Conservation (phyloP, 2,329 filamentous ascomycete species). For the Ophiostoma triangulosporum region DNA sequence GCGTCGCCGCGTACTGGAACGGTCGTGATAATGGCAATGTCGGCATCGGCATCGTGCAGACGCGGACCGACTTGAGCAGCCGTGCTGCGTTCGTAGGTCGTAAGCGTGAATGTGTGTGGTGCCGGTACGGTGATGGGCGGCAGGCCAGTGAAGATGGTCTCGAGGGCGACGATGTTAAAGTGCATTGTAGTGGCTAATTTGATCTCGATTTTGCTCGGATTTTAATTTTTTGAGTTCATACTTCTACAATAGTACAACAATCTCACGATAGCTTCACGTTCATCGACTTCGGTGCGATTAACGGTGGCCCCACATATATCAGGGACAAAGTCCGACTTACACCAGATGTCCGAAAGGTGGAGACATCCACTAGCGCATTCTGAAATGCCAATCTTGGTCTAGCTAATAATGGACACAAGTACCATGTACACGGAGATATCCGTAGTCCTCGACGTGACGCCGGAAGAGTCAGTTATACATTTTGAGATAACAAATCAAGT, state of each 20-base stretch:
- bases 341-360: slow-evolving; percentile 8
- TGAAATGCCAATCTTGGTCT: too few relatives aligned
- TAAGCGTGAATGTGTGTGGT: slow-evolving; percentile 19
- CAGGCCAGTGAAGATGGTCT: slow-evolving; percentile 19
- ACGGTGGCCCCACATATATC: not conserved
- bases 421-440: not conserved
- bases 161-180: slow-evolving; percentile 21
- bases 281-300: too few relatives aligned
- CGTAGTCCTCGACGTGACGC: not conserved
- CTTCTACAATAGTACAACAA: too few relatives aligned
- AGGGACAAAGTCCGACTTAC: not conserved
- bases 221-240: too few relatives aligned
- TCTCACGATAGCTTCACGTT: too few relatives aligned
- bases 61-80: slow-evolving; percentile 17
- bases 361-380: too few relatives aligned
- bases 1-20: slow-evolving; percentile 18
- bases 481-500: too few relatives aligned
- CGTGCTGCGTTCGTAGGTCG: slow-evolving; percentile 16
- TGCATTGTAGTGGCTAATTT: too few relatives aligned
- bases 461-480: not conserved
- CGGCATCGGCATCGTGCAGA: slow-evolving; percentile 23
- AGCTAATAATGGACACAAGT: too few relatives aligned
- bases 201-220: too few relatives aligned
- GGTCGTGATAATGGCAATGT: slow-evolving; percentile 23
- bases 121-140: slow-evolving; percentile 15